Conservation (phyloP, 2,329 filamentous ascomycete genomes). For the Pseudogymnoascus sp. region DNA sequence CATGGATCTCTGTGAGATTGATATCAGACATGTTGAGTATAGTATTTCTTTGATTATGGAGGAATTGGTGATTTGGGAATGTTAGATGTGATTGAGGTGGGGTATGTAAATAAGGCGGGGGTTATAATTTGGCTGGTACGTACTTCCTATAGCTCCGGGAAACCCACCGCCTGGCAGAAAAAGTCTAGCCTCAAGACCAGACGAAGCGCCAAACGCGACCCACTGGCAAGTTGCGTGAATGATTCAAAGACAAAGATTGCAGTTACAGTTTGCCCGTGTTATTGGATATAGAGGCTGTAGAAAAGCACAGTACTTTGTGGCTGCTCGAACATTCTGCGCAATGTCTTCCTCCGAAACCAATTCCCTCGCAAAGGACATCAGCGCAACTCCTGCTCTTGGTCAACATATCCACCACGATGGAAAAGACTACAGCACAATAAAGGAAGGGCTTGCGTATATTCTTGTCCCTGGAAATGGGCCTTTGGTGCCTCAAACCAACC, state of each 20-base stretch:
- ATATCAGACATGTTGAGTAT: slow-evolving; percentile 41
- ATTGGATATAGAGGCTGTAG: neutral
- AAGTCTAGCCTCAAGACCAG: slow-evolving; percentile 1
- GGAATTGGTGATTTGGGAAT: neutral
- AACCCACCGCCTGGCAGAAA: slow-evolving; percentile 11
- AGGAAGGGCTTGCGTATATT: slow-evolving; percentile 61
- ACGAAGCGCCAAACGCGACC: neutral
- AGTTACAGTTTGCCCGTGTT: neutral
- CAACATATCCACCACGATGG: slow-evolving; percentile 36
- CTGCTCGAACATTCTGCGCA: neutral
- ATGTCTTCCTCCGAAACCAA: neutral
- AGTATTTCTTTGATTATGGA: neutral
- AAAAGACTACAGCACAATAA: slow-evolving; percentile 51
- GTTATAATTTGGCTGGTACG: neutral
- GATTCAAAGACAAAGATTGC: neutral
- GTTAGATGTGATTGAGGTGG: neutral
- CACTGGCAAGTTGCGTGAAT: slow-evolving; percentile 2
- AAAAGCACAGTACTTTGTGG: neutral
- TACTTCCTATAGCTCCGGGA: neutral
- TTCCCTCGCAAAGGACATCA: slow-evolving; percentile 19
- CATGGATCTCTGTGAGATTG: slow-evolving; percentile 53
- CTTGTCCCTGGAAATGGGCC: slow-evolving; percentile 48
- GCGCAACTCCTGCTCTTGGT: slow-evolving; percentile 22
- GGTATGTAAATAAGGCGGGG: slow-evolving; percentile 4
- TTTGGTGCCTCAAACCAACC: slow-evolving; percentile 37